These are phyloP conservation scores for Diplocarpon rosae DNA, from an alignment of 2,329 filamentous ascomycete genomes.

Conservation along the genomic window DNA sequence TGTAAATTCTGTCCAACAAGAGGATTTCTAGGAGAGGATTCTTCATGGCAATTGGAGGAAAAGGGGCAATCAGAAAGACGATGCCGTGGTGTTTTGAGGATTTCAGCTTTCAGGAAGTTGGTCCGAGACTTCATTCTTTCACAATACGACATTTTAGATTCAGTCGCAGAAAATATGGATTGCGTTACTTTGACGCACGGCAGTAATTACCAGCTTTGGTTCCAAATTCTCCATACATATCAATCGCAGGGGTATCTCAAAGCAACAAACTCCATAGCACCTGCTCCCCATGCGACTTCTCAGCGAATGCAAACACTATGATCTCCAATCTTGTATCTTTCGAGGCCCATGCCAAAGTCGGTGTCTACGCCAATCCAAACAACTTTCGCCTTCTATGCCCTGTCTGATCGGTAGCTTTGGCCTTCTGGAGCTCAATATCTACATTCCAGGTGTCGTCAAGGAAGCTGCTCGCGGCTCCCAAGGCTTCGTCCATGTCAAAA, in stretches of 20 bases:
- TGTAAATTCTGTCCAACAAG: not conserved
- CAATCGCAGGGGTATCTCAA: constrained; percentile 8
- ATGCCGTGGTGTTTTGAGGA: too few relatives aligned
- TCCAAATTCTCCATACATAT: too few relatives aligned
- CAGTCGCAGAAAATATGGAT: too few relatives aligned
- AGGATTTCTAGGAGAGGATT: not conserved
- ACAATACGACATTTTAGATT: too few relatives aligned
- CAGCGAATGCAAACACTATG: not conserved
- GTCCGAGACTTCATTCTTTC: too few relatives aligned
- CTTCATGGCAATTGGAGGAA: not conserved
- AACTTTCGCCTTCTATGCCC: constrained; percentile 11
- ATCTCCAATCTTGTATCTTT: not conserved
- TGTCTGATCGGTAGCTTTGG: constrained; percentile 11
- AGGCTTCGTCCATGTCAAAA: constrained; percentile 21
- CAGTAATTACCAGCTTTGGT: too few relatives aligned
- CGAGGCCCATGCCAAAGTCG: not conserved
- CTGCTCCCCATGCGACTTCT: not conserved
- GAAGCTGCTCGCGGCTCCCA: constrained; percentile 20
- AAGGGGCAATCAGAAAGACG: not conserved
- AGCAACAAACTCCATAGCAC: constrained; percentile 4
- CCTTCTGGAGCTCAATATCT: constrained; percentile 28
- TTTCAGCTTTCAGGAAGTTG: too few relatives aligned
- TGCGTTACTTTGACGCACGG: too few relatives aligned
- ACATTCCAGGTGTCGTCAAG: constrained; percentile 30
- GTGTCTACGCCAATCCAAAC: constrained; percentile 14